phyloP scores from a whole-genome alignment of 305 asterid species.

The Coffea humblotiana region DNA sequence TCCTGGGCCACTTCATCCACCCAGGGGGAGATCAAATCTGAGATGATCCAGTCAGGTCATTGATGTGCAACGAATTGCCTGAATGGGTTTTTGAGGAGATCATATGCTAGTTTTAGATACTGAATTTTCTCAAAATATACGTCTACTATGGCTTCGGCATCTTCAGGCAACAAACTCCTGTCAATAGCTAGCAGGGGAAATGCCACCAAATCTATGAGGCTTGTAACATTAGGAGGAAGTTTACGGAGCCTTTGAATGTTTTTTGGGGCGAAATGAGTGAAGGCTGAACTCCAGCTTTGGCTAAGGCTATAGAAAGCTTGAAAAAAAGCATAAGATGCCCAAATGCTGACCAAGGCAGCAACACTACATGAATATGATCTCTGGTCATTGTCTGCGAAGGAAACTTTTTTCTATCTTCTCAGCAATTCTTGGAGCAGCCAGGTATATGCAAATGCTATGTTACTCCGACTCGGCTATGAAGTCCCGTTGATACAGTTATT shows the following conservation, averaged over 20 bases:
- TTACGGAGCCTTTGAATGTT: slow-evolving; percentile 3
- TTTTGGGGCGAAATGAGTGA: slow-evolving; percentile 16
- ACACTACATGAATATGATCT: slow-evolving; percentile 21
- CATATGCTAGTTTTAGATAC: not conserved
- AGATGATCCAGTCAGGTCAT: not conserved
- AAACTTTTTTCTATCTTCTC: too few species aligned
- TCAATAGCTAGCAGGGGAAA: not conserved
- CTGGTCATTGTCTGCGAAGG: too few species aligned
- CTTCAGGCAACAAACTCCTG: not conserved
- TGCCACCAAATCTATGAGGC: not conserved
- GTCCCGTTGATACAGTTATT: too few species aligned
- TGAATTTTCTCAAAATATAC: not conserved
- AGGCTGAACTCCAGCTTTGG: slow-evolving; percentile 22
- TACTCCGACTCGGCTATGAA: too few species aligned
- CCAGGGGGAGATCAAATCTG: not conserved
- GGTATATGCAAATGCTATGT: too few species aligned
- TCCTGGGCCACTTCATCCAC: not conserved
- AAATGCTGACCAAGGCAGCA: slow-evolving; percentile 42
- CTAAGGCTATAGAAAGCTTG: slow-evolving; percentile 29
- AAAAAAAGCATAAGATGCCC: slow-evolving; percentile 31
- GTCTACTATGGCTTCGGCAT: slow-evolving; percentile 1
- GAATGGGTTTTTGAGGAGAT: slow-evolving; percentile 5
- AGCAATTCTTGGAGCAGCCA: too few species aligned
- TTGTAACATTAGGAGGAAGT: slow-evolving; percentile 1
- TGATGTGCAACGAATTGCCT: not conserved